These are phyloP conservation scores for Talaromyces sp. DNA, from an alignment of 2,329 filamentous ascomycete genomes.

Conservation along the genomic window DNA sequence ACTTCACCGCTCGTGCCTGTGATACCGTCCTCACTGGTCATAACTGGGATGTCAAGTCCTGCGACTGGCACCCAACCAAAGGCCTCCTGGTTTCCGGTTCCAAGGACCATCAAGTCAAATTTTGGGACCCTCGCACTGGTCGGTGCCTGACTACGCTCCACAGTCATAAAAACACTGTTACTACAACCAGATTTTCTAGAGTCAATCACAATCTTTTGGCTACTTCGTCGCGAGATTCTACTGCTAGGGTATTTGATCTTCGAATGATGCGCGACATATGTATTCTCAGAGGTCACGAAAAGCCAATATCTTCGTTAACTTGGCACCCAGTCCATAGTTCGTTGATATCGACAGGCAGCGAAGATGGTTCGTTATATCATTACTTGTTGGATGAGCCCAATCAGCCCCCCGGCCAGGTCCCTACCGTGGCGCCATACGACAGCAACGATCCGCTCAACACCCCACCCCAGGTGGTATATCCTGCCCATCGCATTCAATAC, in stretches of 20 bases:
- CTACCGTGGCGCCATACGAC: slow-evolving; percentile 78
- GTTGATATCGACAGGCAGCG: slow-evolving; percentile 82
- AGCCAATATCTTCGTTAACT: slow-evolving; percentile 84
- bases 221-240: slow-evolving; percentile 89
- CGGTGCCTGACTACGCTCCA: slow-evolving; percentile 90
- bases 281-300: slow-evolving; percentile 88
- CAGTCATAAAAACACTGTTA: slow-evolving; percentile 96
- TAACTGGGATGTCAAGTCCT: slow-evolving; percentile 94
- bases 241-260: slow-evolving; percentile 87
- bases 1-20: slow-evolving; percentile 81
- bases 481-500: slow-evolving; percentile 78
- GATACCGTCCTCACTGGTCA: slow-evolving; percentile 87
- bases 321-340: slow-evolving; percentile 94
- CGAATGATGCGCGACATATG: slow-evolving; percentile 98
- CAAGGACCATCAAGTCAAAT: slow-evolving; percentile 94
- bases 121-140: slow-evolving; percentile 93
- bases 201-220: slow-evolving; percentile 80
- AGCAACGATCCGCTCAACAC: slow-evolving; percentile 72
- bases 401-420: slow-evolving; percentile 66
- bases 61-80: slow-evolving; percentile 96
- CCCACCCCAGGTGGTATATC: slow-evolving; percentile 84
- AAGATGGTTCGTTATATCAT: slow-evolving; percentile 84
- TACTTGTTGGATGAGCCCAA: slow-evolving; percentile 97
- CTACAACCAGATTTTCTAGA: slow-evolving; percentile 84
- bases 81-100: slow-evolving; percentile 92